A percentile compares a stretch with the other conserved stretches of the same genome.
Evolutionary conservation across 768 basidiomycete genomes (phyloP).

Genomic region (Harrya chromipes): DNA sequence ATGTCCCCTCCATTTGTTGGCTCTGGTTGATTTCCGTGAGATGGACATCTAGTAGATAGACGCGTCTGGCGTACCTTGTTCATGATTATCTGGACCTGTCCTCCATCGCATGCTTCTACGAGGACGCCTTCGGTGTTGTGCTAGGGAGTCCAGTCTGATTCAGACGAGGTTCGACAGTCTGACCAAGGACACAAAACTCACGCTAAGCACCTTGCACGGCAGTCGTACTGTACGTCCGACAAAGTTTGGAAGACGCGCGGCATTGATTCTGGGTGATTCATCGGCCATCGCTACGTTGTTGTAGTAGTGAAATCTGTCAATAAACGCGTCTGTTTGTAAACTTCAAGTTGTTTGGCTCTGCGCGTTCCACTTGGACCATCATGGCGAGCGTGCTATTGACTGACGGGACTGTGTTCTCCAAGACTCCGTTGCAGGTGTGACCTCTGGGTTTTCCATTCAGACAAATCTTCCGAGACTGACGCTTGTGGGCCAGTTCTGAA

Average conservation of each 20-base stretch:
- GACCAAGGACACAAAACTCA: conserved; percentile 24
- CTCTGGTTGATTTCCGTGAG: conserved; percentile 30
- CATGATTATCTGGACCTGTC: conserved; percentile 51
- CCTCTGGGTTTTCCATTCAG: too few species aligned
- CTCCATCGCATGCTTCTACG: conserved; percentile 67
- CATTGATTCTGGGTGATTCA: conserved; percentile 56
- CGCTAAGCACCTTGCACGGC: conserved; percentile 57
- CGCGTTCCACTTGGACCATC: too few species aligned
- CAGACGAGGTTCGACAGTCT: not conserved
- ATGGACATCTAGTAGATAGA: not conserved
- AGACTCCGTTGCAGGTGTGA: too few species aligned
- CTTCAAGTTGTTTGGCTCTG: conserved; percentile 9
- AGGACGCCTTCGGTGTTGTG: conserved; percentile 44
- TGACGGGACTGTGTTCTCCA: too few species aligned
- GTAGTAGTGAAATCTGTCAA: not conserved
- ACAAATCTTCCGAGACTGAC: too few species aligned
- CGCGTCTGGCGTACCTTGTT: conserved; percentile 33
- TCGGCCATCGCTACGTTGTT: conserved; percentile 22
- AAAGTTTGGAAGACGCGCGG: conserved; percentile 51
- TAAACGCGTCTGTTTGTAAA: conserved; percentile 8
- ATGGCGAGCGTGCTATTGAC: too few species aligned
- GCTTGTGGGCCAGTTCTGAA: too few species aligned
- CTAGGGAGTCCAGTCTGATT: conserved; percentile 17
- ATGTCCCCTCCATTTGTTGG: conserved; percentile 48
- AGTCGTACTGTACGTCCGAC: conserved; percentile 56